Evolutionary conservation across 352 stramenopile genomes (phyloP).

Genomic region (Phytophthora sansomeana): DNA sequence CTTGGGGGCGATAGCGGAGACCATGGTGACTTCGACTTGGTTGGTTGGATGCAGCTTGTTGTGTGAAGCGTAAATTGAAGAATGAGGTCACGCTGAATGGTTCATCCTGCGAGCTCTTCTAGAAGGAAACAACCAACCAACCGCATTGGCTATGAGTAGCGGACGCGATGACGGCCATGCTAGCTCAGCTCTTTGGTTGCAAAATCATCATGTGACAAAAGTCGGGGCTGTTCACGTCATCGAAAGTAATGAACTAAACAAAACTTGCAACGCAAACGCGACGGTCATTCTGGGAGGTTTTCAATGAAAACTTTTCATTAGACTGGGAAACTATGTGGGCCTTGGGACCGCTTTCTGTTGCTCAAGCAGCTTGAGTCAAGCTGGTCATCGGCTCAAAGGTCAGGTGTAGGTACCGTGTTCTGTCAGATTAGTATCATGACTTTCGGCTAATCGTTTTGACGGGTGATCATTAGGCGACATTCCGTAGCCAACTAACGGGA

Average conservation of each 20-base stretch:
- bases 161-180: background rate
- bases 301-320: too few relatives aligned
- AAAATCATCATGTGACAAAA: background rate
- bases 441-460: too few relatives aligned
- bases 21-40: conserved; percentile 16
- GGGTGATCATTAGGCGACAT: background rate
- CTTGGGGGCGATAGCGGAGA: conserved; percentile 21
- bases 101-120: background rate
- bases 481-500: background rate
- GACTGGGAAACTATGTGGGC: too few relatives aligned
- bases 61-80: conserved; percentile 5
- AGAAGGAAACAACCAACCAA: background rate
- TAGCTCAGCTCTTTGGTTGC: too few relatives aligned
- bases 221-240: background rate
- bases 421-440: background rate
- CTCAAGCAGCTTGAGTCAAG: too few relatives aligned
- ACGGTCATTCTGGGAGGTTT: too few relatives aligned
- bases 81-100: conserved; percentile 10
- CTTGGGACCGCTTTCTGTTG: too few relatives aligned
- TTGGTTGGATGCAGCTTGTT: background rate
- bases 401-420: background rate
- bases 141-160: background rate
- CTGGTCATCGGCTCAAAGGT: too few relatives aligned
- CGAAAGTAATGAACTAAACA: background rate
- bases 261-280: too few relatives aligned